phyloP scores from a whole-genome alignment of 768 basidiomycete genomes.

The Mycena polygramma region DNA sequence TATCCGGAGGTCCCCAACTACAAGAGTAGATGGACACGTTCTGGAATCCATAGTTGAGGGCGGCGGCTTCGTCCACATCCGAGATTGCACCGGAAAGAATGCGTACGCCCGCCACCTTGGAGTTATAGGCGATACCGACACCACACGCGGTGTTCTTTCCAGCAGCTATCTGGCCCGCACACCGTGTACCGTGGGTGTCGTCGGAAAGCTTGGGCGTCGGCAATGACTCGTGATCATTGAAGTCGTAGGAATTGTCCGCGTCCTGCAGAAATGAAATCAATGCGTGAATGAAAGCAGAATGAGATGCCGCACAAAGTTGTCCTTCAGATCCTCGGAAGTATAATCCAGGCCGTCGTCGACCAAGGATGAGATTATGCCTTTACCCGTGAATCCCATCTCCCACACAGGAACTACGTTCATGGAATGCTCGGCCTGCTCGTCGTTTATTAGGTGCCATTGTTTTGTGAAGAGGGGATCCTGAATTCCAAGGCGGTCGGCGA shows the following conservation, averaged over 20 bases:
- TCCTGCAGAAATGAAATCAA: slow-evolving; percentile 65
- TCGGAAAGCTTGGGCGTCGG: slow-evolving; percentile 91
- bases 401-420: slow-evolving; percentile 95
- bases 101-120: slow-evolving; percentile 93
- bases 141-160: slow-evolving; percentile 79
- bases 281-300: slow-evolving; percentile 43
- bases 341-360: slow-evolving; percentile 99
- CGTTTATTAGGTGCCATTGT: slow-evolving; percentile 98
- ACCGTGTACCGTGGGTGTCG: slow-evolving; percentile 97
- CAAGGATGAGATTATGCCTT: slow-evolving; percentile 87
- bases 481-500: slow-evolving; percentile 53
- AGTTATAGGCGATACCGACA: slow-evolving; percentile 91
- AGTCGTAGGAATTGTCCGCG: slow-evolving; percentile 91
- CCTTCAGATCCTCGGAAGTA: slow-evolving; percentile 85
- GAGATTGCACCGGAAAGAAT: slow-evolving; percentile 96
- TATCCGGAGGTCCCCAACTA: slow-evolving; percentile 98
- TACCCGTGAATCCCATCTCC: slow-evolving; percentile 91
- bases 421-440: slow-evolving; percentile 81
- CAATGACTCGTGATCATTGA: slow-evolving; percentile 91
- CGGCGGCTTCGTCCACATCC: slow-evolving; percentile 94
- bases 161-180: slow-evolving; percentile 96
- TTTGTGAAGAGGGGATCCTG: slow-evolving; percentile 83
- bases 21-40: slow-evolving; percentile 95
- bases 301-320: slow-evolving; percentile 85
- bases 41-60: slow-evolving; percentile 94